phyloP scores from a whole-genome alignment of 371 early-diverging fungal genomes.

The Mortierella sp. region DNA sequence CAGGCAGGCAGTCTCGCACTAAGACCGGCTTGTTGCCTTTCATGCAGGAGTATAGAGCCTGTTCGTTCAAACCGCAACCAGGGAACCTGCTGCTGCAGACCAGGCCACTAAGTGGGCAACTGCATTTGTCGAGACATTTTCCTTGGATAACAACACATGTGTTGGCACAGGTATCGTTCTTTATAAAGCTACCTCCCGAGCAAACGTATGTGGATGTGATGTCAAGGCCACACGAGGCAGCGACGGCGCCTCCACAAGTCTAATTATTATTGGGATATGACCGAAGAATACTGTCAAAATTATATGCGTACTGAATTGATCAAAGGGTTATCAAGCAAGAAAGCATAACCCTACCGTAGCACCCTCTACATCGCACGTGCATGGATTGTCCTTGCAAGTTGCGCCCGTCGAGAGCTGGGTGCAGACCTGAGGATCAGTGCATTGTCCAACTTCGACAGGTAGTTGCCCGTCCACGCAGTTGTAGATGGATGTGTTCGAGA shows the following conservation, averaged over 20 bases:
- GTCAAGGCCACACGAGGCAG: slow-evolving; percentile 1
- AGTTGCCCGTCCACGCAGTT: background rate
- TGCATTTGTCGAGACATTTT: slow-evolving; percentile 6
- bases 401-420: background rate
- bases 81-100: slow-evolving; percentile 9
- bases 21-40: background rate
- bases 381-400: slow-evolving; percentile 4
- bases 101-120: slow-evolving; percentile 2
- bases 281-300: no score
- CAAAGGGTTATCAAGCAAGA: no score
- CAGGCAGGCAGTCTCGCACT: slow-evolving; percentile 1
- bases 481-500: background rate
- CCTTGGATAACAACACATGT: background rate
- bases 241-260: slow-evolving; percentile 12
- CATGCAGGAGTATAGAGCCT: slow-evolving; percentile 6
- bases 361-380: background rate
- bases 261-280: no score
- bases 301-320: no score
- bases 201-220: background rate
- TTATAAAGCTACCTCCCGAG: background rate
- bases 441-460: background rate
- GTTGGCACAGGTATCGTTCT: background rate
- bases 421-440: background rate
- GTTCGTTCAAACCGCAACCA: slow-evolving; percentile 2
- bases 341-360: slow-evolving; percentile 4